Conservation (phyloP, 306 rosid genomes). For the Dalbergia cochinchinensis region DNA sequence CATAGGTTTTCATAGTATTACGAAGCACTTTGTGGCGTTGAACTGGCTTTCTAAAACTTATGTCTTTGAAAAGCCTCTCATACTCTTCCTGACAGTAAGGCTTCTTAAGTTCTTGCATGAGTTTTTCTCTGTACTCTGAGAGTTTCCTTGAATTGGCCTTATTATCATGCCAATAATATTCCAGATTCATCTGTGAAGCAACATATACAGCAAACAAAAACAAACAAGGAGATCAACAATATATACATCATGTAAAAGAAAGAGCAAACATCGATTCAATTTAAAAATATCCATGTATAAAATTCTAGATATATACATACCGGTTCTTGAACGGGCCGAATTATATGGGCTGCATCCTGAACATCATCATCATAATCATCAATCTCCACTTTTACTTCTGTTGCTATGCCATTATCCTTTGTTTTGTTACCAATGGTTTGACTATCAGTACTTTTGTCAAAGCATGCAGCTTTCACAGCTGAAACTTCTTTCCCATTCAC, state of each 20-base stretch:
- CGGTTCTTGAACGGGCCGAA: neutral
- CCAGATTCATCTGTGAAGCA: conserved; percentile 43
- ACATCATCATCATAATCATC: conserved; percentile 24
- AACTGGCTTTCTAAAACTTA: conserved; percentile 43
- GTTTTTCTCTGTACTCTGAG: conserved; percentile 39
- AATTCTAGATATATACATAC: conserved; percentile 24
- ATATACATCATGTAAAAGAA: neutral
- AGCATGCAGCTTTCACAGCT: conserved; percentile 9
- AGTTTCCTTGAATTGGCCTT: conserved; percentile 7
- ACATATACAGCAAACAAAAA: conserved; percentile 5
- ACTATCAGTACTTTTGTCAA: neutral
- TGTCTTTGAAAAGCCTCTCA: conserved; percentile 17
- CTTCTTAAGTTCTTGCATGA: conserved; percentile 39
- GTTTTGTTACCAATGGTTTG: neutral
- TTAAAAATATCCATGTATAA: neutral
- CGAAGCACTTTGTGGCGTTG: conserved; percentile 44
- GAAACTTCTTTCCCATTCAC: no score
- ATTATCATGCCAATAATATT: neutral
- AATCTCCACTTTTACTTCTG: conserved; percentile 20
- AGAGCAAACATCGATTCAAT: neutral
- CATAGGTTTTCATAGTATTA: conserved; percentile 31
- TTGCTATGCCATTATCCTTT: neutral
- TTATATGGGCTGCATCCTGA: neutral
- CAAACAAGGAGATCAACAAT: neutral
- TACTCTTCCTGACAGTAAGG: conserved; percentile 53